phyloP scores from a whole-genome alignment of 805 yeast species.

The Schizosaccharomyces lindneri region DNA sequence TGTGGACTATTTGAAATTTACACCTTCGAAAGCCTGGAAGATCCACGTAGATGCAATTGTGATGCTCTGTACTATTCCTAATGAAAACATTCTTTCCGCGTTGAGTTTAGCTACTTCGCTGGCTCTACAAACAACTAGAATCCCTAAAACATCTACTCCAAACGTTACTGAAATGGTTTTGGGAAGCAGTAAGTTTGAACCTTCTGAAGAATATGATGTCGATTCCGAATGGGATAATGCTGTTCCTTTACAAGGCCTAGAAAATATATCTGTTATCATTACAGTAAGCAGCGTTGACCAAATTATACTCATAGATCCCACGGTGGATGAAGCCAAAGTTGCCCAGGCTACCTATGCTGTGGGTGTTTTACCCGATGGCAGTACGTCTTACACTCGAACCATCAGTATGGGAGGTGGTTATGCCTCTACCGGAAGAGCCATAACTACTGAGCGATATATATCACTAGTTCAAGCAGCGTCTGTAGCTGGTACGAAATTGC shows the following conservation, averaged over 20 bases:
- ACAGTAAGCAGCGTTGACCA: neutral
- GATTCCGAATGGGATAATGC: neutral
- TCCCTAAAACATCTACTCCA: neutral
- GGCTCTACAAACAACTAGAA: neutral
- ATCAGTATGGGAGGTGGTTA: neutral
- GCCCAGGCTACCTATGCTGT: neutral
- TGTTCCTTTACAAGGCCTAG: neutral
- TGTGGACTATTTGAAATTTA: neutral
- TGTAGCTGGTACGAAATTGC: neutral
- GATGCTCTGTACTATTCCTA: neutral
- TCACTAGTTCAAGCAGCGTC: neutral
- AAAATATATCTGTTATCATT: neutral
- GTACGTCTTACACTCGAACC: neutral
- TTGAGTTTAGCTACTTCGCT: neutral
- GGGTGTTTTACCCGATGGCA: neutral
- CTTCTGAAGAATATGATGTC: neutral
- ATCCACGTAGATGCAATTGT: neutral
- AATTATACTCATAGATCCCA: neutral
- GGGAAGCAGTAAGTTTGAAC: neutral
- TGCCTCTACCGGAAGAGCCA: neutral
- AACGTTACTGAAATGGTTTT: neutral
- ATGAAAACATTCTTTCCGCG: neutral
- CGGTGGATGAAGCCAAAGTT: neutral
- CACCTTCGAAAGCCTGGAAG: neutral
- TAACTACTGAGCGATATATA: neutral